Evolutionary conservation across 345 rosid species (phyloP).

Genomic region (Eucalyptus urophylla): DNA sequence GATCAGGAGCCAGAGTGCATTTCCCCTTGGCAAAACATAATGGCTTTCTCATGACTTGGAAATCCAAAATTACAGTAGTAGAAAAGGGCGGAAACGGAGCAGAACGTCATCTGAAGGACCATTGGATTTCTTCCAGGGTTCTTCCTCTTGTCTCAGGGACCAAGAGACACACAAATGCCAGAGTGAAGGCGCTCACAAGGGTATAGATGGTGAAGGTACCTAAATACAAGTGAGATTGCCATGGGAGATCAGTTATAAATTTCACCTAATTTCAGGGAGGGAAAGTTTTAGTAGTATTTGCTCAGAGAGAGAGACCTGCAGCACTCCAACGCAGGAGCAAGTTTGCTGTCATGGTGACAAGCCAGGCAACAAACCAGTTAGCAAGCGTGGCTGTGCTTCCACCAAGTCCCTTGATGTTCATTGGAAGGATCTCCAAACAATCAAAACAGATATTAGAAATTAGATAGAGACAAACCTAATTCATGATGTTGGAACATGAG

Average conservation of each 20-base stretch:
- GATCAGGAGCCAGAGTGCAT: not conserved
- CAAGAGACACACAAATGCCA: slow-evolving; percentile 13
- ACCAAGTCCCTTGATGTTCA: slow-evolving; percentile 83
- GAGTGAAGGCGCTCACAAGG: slow-evolving; percentile 9
- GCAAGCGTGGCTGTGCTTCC: slow-evolving; percentile 87
- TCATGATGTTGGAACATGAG: not conserved
- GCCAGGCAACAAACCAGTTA: slow-evolving; percentile 64
- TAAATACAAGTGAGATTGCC: not conserved
- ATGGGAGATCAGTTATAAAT: not conserved
- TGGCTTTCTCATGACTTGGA: not conserved
- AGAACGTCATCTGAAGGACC: slow-evolving; percentile 24
- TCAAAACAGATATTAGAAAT: not conserved
- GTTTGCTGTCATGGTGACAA: slow-evolving; percentile 84
- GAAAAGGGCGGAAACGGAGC: not conserved
- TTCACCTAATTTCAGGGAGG: not conserved
- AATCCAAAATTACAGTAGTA: not conserved
- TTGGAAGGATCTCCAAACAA: slow-evolving; percentile 71
- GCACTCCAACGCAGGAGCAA: slow-evolving; percentile 73
- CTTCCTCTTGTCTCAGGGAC: slow-evolving; percentile 42
- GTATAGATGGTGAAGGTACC: slow-evolving; percentile 29
- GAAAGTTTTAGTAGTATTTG: not conserved
- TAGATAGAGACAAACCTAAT: not conserved
- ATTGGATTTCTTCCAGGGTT: slow-evolving; percentile 33
- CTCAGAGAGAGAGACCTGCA: slow-evolving; percentile 42
- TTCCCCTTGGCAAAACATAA: not conserved